Evolutionary conservation across 345 rosid genomes (phyloP), one percentile per base, ranked within the genome.

Genomic region (Rhodomyrtus tomentosa): DNA sequence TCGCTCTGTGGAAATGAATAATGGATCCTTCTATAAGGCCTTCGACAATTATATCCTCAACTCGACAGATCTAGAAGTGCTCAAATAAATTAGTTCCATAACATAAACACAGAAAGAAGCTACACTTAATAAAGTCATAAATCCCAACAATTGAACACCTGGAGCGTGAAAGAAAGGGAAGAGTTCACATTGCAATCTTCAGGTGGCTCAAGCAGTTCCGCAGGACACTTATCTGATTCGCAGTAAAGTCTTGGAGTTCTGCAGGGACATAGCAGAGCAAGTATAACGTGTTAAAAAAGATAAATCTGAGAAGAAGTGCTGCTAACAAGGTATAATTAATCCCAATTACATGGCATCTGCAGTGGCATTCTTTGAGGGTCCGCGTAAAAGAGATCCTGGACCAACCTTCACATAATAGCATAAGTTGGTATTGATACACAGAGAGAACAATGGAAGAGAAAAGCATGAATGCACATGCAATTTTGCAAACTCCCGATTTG

Each of bases 131-230:
- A 21, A 68, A 68, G 45, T 68, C 79, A 68, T 38, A 51, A 72
- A 52, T 73, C 48, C 83, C 55, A 45, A 55, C 45, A 42, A 20
- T 51, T 42, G 25, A 82, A 51, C 62, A 73, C 99, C 99, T 98
- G 99, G 86, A 98, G 97, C 38, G 99, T 98, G 89, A 98, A 98
- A 58, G 99, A 90, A 83, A 98, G 89, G 82, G 99, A 95, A 48
- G 99, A 86, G 91, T 98, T 98, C 90, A 98, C 98, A 89, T 93
- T 98, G 97, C 99, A 98, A 89, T 98, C 99, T 88, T 98, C 99
- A 87, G 99, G 99, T 11, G 99, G 99, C 85, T 87, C 91, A 58
- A 98, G 92, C 27, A 98, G 89, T 90, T 98, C 99, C 83, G 86
- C 81, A 9, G 99, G 99, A 91, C 99, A 98, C 84, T 92, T 92